Conservation (phyloP, 305 asterid species). For the Fraxinus floribunda region DNA sequence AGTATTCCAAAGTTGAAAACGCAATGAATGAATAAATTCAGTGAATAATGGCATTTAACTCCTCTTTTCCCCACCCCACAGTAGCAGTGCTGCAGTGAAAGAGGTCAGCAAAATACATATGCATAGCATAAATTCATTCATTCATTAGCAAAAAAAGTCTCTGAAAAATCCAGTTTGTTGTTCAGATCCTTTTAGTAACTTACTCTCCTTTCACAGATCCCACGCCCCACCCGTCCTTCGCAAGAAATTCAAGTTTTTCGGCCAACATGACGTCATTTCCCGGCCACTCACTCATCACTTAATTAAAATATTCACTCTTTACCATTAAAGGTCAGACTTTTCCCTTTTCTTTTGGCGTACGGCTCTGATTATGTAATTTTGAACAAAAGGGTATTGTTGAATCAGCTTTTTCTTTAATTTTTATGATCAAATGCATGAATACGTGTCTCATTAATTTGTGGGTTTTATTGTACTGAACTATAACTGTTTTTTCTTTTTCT, state of each 20-base stretch:
- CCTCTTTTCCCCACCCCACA: not conserved
- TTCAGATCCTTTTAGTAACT: not conserved
- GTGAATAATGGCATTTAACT: not conserved
- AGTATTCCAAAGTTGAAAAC: not conserved
- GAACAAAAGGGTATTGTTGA: not conserved
- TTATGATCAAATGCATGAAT: not conserved
- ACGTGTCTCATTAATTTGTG: not conserved
- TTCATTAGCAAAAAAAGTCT: not conserved
- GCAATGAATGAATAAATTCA: not conserved
- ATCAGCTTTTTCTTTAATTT: not conserved
- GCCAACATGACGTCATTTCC: conserved; percentile 26
- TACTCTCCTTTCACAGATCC: conserved; percentile 1
- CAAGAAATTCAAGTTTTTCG: not conserved
- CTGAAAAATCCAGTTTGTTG: not conserved
- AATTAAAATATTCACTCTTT: not conserved
- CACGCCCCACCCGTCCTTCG: not conserved
- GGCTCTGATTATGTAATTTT: not conserved
- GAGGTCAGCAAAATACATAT: not conserved
- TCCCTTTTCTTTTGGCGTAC: not conserved
- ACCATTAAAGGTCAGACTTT: conserved; percentile 6
- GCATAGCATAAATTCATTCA: not conserved
- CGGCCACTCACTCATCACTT: conserved; percentile 23
- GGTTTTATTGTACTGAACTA: not conserved
- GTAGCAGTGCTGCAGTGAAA: not conserved
- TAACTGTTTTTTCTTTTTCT: not conserved